These are phyloP conservation scores for Chlorella sorokiniana DNA, from an alignment of 139 green algal genomes.

Conservation along the genomic window DNA sequence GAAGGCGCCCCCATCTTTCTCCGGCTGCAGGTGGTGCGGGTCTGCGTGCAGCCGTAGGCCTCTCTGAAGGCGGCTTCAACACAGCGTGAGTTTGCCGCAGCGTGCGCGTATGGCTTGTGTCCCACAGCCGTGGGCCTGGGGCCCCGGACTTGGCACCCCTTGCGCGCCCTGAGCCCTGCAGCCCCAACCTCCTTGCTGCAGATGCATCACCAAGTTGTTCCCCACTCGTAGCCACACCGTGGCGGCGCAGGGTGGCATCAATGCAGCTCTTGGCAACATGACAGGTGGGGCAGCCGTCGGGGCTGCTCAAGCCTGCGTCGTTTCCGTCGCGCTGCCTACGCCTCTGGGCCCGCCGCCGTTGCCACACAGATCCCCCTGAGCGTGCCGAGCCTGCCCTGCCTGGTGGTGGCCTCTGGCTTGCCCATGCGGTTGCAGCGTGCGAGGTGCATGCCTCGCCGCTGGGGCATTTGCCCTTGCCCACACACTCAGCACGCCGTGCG, in stretches of 20 bases:
- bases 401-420: neutral
- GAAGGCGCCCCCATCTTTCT: neutral
- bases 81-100: slow-evolving; percentile 80
- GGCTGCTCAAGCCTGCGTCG: neutral
- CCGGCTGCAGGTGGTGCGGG: slow-evolving; percentile 71
- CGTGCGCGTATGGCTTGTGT: neutral
- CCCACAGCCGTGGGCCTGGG: neutral
- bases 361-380: no score
- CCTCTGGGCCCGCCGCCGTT: neutral
- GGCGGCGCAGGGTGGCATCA: slow-evolving; percentile 98
- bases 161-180: neutral
- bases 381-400: no score
- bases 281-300: slow-evolving; percentile 34
- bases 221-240: slow-evolving; percentile 99
- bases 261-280: slow-evolving; percentile 99
- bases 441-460: neutral
- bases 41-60: slow-evolving; percentile 91
- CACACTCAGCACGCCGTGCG: neutral
- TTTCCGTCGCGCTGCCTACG: neutral
- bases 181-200: slow-evolving; percentile 40
- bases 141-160: neutral
- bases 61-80: slow-evolving; percentile 95
- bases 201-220: slow-evolving; percentile 99
- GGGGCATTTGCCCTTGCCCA: neutral
- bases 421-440: neutral